A percentile compares a stretch with the other conserved stretches of the same genome.
Conservation (phyloP, 164 flowering plant species). For the Magnolia sinica region DNA sequence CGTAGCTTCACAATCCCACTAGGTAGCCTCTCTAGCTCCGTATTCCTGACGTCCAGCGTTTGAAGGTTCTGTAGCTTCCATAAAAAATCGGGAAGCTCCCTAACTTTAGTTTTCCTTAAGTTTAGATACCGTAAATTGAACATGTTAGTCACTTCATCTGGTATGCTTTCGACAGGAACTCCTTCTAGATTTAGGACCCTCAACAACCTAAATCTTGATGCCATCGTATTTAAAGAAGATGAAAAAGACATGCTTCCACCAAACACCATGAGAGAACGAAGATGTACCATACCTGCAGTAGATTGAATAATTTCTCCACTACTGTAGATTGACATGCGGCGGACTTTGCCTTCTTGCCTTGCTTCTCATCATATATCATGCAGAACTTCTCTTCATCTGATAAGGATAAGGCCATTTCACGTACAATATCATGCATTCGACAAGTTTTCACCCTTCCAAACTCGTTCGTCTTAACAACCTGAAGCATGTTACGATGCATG, state of each 20-base stretch:
- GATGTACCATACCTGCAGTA: too few species aligned
- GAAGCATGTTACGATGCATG: constrained; percentile 12
- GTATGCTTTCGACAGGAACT: neutral
- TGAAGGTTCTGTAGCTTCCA: neutral
- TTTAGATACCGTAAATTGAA: neutral
- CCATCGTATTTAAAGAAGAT: too few species aligned
- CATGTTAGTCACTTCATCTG: neutral
- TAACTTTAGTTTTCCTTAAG: neutral
- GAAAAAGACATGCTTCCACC: too few species aligned
- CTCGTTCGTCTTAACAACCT: neutral
- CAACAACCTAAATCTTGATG: too few species aligned
- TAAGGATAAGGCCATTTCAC: constrained; percentile 10
- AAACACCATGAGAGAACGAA: too few species aligned
- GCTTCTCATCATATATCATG: neutral
- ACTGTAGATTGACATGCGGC: neutral
- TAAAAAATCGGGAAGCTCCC: neutral
- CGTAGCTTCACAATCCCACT: constrained; percentile 5
- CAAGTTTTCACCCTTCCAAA: neutral
- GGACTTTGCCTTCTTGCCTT: neutral
- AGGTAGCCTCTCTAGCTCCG: neutral
- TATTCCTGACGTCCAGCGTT: neutral
- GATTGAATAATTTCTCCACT: too few species aligned
- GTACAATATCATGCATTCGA: constrained; percentile 18
- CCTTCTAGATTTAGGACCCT: too few species aligned
- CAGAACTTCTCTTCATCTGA: constrained; percentile 7